phyloP scores from a whole-genome alignment of 208 protist genomes.

The Trichomonas vaginalis region DNA sequence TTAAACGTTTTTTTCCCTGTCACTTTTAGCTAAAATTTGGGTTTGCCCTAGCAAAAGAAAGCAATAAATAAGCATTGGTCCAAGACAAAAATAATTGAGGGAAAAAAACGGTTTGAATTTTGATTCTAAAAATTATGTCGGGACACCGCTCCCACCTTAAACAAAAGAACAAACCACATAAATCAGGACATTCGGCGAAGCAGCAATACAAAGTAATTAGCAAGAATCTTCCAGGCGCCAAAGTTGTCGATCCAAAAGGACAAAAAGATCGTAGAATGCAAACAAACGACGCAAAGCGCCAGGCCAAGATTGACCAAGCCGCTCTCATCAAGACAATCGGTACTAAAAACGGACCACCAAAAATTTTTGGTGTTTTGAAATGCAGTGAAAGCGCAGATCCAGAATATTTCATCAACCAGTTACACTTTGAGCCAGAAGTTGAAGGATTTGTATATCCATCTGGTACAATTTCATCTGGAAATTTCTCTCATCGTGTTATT shows the following conservation, averaged over 20 bases:
- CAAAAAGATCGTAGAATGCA: background rate
- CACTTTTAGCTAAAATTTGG: too few relatives aligned
- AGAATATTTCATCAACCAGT: background rate
- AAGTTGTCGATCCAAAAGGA: background rate
- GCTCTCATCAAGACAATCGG: background rate
- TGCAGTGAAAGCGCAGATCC: background rate
- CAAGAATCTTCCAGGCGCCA: background rate
- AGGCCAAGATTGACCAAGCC: background rate
- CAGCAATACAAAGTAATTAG: background rate
- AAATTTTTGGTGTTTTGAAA: background rate
- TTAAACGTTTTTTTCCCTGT: too few relatives aligned
- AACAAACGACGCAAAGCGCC: background rate
- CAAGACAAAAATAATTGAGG: background rate
- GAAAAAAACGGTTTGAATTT: background rate
- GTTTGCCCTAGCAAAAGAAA: too few relatives aligned
- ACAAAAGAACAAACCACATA: background rate
- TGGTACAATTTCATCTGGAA: background rate
- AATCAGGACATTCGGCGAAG: background rate
- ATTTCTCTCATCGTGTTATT: background rate
- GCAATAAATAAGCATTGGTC: too few relatives aligned
- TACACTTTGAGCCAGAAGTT: background rate
- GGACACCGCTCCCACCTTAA: background rate
- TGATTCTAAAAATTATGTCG: background rate
- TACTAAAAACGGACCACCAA: slow-evolving; percentile 4
- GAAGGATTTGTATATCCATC: background rate